These are phyloP conservation scores for Mycena albidolilacea DNA, from an alignment of 768 basidiomycete genomes.

Conservation along the genomic window DNA sequence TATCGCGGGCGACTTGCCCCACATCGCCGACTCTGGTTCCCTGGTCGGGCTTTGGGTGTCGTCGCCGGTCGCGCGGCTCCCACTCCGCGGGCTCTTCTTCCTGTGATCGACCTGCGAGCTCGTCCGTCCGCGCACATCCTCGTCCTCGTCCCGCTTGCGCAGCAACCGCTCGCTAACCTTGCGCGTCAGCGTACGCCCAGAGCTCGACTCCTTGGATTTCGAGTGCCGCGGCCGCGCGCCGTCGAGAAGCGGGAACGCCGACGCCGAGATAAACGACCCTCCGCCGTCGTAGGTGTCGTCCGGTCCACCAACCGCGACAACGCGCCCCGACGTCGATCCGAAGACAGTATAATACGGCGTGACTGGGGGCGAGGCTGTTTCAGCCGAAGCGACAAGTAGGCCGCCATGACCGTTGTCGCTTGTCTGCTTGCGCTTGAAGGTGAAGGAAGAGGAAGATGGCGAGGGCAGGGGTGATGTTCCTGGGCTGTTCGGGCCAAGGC, in stretches of 20 bases:
- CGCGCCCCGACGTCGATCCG: constrained; percentile 60
- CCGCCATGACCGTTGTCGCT: constrained; percentile 20
- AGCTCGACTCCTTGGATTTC: constrained; percentile 23
- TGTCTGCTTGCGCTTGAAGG: constrained; percentile 23
- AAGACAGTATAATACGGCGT: constrained; percentile 73
- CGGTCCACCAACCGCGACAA: constrained; percentile 60
- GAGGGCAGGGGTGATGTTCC: constrained; percentile 30
- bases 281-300: constrained; percentile 54
- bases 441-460: constrained; percentile 23
- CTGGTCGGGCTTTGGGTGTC: constrained; percentile 19
- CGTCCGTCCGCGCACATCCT: constrained; percentile 29
- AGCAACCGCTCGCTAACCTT: constrained; percentile 39
- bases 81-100: constrained; percentile 28
- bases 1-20: constrained; percentile 17
- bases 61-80: constrained; percentile 19
- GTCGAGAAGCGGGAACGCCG: constrained; percentile 39
- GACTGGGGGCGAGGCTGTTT: constrained; percentile 32
- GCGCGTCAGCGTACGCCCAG: constrained; percentile 35
- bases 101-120: constrained; percentile 23
- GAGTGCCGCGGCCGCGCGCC: constrained; percentile 30
- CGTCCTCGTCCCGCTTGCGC: constrained; percentile 40
- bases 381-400: constrained; percentile 12
- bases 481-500: constrained; percentile 24
- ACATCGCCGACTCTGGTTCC: constrained; percentile 5
- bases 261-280: constrained; percentile 36